phyloP scores from a whole-genome alignment of 345 rosid species.

The Citrus inodora region DNA sequence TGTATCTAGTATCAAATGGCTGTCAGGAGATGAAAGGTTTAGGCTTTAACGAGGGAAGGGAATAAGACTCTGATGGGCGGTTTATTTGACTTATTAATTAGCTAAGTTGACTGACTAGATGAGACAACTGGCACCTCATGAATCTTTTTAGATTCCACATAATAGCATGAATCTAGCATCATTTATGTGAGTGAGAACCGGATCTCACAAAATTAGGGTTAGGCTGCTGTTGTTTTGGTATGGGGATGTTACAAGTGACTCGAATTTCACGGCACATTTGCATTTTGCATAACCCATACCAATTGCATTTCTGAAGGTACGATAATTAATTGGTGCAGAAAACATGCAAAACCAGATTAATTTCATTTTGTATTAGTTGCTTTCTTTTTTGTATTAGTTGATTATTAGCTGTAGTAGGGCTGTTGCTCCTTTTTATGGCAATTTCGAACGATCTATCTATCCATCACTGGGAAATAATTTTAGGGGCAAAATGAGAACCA shows the following conservation, averaged over 20 bases:
- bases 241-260: no score
- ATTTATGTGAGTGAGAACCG: no score
- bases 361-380: no score
- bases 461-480: not conserved
- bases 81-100: not conserved
- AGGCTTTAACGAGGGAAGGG: no score
- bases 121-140: not conserved
- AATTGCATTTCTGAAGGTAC: no score
- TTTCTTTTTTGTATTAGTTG: no score
- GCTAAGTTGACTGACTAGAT: not conserved
- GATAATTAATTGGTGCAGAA: no score
- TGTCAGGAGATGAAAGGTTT: not conserved
- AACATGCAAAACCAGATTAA: no score
- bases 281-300: no score
- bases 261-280: no score
- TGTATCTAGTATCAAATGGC: not conserved
- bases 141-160: not conserved
- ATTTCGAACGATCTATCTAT: not conserved
- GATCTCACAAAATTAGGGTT: no score
- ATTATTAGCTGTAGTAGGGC: not conserved
- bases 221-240: no score
- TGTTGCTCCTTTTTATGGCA: not conserved
- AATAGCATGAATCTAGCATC: not conserved
- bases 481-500: not conserved
- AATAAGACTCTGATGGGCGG: not conserved